Base-by-base conservation (phyloP, 164 flowering plant genomes). In the Brasenia schreberi region DNA sequence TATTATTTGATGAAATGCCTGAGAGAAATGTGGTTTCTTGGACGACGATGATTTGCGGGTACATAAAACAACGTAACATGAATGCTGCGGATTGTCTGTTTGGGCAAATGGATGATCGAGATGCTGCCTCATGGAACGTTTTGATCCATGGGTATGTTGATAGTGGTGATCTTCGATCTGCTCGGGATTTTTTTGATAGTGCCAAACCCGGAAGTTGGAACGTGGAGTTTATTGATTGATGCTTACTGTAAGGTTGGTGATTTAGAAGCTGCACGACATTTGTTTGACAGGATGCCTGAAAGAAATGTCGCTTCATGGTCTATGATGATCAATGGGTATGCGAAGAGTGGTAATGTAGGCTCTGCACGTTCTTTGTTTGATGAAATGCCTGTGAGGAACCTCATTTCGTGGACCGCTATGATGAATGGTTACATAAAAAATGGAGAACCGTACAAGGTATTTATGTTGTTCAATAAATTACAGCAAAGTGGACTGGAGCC, bases 11-110 rank as follows among this genome's bases (percentile, higher is more conserved):
- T 68, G 27, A 18, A 19, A 79, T 79, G 76, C 64, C 67, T 0
- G 77, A 78, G 64, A 76, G 68, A 70, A 76, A 77, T 78, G 80
- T 76, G 53, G 70, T 80, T 68, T 76, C 81, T 7, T 82, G 83
- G 82, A 81, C 77, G 0, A 71, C 75, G 19, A 66, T 81, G 78
- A 77, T 81, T 63, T 68, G 69, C 33, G 82, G 79, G 52, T 77
- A 78, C 69, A 66, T 70, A 39, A 74, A 74, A 70, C 64, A 58
- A 14, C 76, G 82, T 23, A 68, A 81, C 65, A 79, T 79, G 75
- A 66, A 5, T 17, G 73, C 73, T 64, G 79, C 81, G 19, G 67
- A 42, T 42, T 27, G 19, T 58, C 65, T 77, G 65, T 79, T 81
- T 66, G 72, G 74, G 5, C 61, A 68, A 64, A 76, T 77, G 81